Evolutionary conservation across 1,284 basidiomycete genomes (phyloP).

Genomic region (Takashimella tepidaria): DNA sequence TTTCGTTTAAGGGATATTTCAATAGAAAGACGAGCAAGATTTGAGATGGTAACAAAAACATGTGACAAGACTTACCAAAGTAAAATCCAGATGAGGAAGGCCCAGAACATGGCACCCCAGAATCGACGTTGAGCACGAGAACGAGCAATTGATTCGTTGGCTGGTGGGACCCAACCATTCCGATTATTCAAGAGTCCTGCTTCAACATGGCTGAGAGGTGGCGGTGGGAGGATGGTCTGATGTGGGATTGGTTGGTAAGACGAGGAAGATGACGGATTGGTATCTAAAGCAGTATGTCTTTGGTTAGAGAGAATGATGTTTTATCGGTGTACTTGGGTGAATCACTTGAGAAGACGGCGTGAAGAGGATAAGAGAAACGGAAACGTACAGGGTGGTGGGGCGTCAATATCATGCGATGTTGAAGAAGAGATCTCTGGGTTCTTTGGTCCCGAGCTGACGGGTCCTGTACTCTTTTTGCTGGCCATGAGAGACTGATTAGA

Average conservation of each 20-base stretch:
- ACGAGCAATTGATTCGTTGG: conserved; percentile 17
- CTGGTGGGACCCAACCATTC: not conserved
- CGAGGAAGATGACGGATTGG: too few species aligned
- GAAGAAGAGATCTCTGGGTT: too few species aligned
- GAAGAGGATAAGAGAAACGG: too few species aligned
- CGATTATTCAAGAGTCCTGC: not conserved
- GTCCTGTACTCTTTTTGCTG: not conserved
- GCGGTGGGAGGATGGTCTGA: not conserved
- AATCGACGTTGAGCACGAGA: conserved; percentile 38
- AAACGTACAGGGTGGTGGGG: not conserved
- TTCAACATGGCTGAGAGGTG: conserved; percentile 2
- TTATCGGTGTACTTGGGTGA: too few species aligned
- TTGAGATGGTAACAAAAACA: not conserved
- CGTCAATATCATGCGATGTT: not conserved
- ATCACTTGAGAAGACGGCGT: too few species aligned
- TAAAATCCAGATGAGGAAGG: conserved; percentile 39
- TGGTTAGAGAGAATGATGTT: too few species aligned
- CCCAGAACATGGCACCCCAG: conserved; percentile 42
- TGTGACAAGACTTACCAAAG: conserved; percentile 31
- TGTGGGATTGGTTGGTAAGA: not conserved
- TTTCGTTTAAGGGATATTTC: too few species aligned
- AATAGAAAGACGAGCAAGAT: not conserved
- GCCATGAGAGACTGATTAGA: not conserved
- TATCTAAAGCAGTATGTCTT: too few species aligned
- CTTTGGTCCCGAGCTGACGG: not conserved